Percentiles rank a stretch among this genome's conserved stretches.
phyloP scores from a whole-genome alignment of 2,329 filamentous ascomycete species.

The Fusarium temperatum region DNA sequence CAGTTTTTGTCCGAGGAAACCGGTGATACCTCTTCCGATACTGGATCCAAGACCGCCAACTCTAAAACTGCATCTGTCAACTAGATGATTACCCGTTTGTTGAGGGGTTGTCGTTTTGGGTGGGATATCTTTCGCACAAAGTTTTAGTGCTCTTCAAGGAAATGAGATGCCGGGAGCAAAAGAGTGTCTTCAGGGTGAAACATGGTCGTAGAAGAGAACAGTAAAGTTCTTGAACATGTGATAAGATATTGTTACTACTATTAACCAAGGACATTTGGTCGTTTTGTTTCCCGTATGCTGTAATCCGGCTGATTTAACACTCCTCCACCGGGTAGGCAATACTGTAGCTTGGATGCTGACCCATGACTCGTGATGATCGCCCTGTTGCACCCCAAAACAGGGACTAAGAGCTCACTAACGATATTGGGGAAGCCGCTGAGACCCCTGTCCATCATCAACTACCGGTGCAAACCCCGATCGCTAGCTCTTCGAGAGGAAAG shows the following conservation, averaged over 20 bases:
- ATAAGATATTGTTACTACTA: accelerated
- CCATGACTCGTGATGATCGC: not conserved
- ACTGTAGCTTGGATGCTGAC: accelerated
- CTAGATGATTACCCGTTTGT: accelerated
- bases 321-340: not conserved
- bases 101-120: accelerated
- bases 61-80: not conserved
- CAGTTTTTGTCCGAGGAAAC: not conserved
- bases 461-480: not conserved
- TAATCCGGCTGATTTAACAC: not conserved
- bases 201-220: accelerated
- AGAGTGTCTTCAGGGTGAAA: accelerated
- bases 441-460: not conserved
- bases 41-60: not conserved
- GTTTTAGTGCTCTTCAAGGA: accelerated
- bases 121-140: accelerated
- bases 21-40: not conserved
- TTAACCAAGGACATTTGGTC: accelerated
- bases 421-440: not conserved
- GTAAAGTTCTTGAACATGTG: accelerated
- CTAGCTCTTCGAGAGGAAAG: not conserved
- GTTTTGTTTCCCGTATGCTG: no score
- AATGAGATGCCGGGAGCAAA: accelerated
- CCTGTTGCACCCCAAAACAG: not conserved
- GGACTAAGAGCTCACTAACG: not conserved